phyloP scores from a whole-genome alignment of 2,329 filamentous ascomycete species.

The Diplodia corticola region DNA sequence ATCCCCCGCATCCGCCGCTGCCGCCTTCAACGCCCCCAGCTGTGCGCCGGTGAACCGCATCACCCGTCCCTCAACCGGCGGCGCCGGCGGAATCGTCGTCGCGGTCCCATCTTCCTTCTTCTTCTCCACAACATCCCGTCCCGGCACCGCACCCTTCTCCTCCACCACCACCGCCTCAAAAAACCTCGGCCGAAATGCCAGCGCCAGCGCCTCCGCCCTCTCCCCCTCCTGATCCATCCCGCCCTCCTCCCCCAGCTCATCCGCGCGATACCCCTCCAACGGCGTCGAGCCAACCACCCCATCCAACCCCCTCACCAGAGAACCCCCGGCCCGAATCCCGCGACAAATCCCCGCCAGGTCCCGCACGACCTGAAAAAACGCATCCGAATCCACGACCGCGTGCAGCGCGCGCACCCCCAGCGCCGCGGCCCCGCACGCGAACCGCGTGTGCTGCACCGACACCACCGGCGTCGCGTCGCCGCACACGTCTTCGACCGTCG shows the following conservation, averaged over 20 bases:
- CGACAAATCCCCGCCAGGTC: conserved; percentile 5
- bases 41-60: not conserved
- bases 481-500: not conserved
- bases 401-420: not conserved
- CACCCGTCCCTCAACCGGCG: not conserved
- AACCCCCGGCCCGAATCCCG: too few relatives aligned
- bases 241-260: not conserved
- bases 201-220: not conserved
- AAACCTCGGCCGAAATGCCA: not conserved
- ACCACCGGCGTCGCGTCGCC: not conserved
- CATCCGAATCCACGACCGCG: not conserved
- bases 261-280: not conserved
- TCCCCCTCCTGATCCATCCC: not conserved
- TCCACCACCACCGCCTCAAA: not conserved
- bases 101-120: not conserved
- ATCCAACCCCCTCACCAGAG: too few relatives aligned
- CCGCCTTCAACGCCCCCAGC: not conserved
- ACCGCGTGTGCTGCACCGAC: conserved; percentile 2
- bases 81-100: not conserved
- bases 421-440: conserved; percentile 1
- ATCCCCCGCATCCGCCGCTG: not conserved
- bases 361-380: not conserved
- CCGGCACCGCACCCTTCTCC: not conserved
- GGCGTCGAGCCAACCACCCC: too few relatives aligned
- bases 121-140: not conserved